Percentiles rank a stretch among this genome's conserved stretches.
Conservation (phyloP, 2,329 filamentous ascomycete species). For the Fusarium pseudonygamai region DNA sequence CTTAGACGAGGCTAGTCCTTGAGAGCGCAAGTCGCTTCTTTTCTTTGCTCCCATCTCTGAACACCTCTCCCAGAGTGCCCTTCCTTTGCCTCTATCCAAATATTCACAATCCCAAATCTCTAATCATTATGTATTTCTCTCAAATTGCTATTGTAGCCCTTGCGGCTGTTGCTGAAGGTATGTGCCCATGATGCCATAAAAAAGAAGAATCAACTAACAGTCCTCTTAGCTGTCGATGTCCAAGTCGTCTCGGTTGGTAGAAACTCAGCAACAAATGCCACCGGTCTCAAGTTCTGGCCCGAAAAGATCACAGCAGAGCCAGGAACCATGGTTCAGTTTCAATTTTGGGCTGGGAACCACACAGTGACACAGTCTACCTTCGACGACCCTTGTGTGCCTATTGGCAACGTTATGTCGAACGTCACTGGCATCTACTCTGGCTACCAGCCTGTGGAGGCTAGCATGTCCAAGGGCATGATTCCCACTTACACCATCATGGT, state of each 20-base stretch:
- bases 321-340: constrained; percentile 74
- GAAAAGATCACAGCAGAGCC: constrained; percentile 69
- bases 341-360: constrained; percentile 76
- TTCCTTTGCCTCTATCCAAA: constrained; percentile 34
- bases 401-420: constrained; percentile 61
- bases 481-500: constrained; percentile 78
- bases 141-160: constrained; percentile 59
- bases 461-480: constrained; percentile 58
- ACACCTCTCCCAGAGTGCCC: constrained; percentile 31
- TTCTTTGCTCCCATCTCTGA: constrained; percentile 4
- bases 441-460: constrained; percentile 70
- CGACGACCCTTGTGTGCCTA: constrained; percentile 73
- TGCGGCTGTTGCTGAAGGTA: constrained; percentile 58
- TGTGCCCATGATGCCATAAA: not conserved
- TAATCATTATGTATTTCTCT: constrained; percentile 62
- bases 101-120: constrained; percentile 19
- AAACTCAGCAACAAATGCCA: constrained; percentile 58
- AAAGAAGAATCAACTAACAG: constrained; percentile 1
- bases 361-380: constrained; percentile 83
- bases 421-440: constrained; percentile 72
- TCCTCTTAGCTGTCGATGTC: constrained; percentile 52
- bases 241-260: constrained; percentile 73
- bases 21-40: constrained; percentile 46
- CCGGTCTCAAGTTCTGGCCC: constrained; percentile 69
- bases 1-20: constrained; percentile 45